Evolutionary conservation across 2,329 filamentous ascomycete species (phyloP), one percentile per base, ranked within the genome.

Genomic region (Phaeophleospora eucalypticola): DNA sequence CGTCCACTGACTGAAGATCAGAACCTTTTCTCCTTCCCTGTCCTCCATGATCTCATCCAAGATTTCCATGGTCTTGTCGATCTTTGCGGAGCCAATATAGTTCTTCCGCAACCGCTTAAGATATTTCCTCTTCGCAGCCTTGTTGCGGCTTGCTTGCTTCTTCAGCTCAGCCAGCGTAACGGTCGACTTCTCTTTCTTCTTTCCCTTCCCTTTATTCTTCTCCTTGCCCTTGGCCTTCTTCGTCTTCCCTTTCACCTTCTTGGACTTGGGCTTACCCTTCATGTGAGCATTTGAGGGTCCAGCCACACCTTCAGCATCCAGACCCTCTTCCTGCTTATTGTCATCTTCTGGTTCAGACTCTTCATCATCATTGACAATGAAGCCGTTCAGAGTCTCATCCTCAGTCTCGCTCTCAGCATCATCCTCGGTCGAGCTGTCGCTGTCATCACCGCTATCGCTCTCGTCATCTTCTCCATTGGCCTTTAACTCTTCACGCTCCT

Each of bases 1-100:
- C 0, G 87, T 90, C 71, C 87, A 93, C 58, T 89, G 86, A 46
- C 82, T 87, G 70, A 93, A 93, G 52, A 93, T 78, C 44, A 93
- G 84, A 0, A 84, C 87, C 67, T 91, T 91, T 64, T 89, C 84
- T 1, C 76, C 77, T 2, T 78, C 61, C 24, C 73, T 67, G n/a
- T 59, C 59, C 3, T 58, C 45, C 44, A 72, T 66, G 46, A 81
- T 74, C 12, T 70, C 64, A 9, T 71, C 63, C 10, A 91, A 69
- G 4, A 90, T 74, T 45, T 86, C 80, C 46, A 87, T 68, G 4
- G 81, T 80, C 62, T 84, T 83, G 17, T 81, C 78, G 21, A 88
- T 82, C 67, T 91, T 93, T 20, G 86, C 81, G 16, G 86, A 93
- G 2, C 86, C 76, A 47, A 84, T 69, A 79, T 82, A 95, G 20